Conservation (phyloP, 139 green algal species). For the Chlamydomonas sphaeroides region DNA sequence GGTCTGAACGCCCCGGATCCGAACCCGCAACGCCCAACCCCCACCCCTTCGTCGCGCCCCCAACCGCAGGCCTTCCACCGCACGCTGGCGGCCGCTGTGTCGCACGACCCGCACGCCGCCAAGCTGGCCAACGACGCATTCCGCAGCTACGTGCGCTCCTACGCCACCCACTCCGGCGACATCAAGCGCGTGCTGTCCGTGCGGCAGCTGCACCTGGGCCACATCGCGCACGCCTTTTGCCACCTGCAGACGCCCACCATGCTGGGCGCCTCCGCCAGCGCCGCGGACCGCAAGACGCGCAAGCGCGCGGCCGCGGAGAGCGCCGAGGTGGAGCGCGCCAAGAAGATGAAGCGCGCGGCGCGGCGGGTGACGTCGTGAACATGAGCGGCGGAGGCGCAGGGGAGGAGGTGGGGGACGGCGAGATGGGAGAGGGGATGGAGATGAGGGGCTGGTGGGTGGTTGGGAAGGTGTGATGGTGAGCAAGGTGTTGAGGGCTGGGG, state of each 20-base stretch:
- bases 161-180: constrained; percentile 78
- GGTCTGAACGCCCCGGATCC: too few relatives aligned
- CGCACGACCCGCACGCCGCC: constrained; percentile 5
- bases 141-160: constrained; percentile 85
- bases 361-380: neutral
- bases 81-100: constrained; percentile 1
- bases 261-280: constrained; percentile 54
- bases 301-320: constrained; percentile 44
- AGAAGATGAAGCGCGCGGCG: constrained; percentile 38
- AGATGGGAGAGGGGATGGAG: too few relatives aligned
- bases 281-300: constrained; percentile 65
- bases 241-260: constrained; percentile 72
- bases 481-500: too few relatives aligned
- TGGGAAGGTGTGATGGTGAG: too few relatives aligned
- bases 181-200: constrained; percentile 73
- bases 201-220: constrained; percentile 91
- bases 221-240: constrained; percentile 90
- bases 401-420: neutral
- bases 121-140: constrained; percentile 74
- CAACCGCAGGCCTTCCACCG: constrained; percentile 19
- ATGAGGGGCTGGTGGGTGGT: too few relatives aligned
- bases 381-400: neutral
- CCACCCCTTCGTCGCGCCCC: too few relatives aligned
- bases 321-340: constrained; percentile 17
- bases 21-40: too few relatives aligned